phyloP scores from a whole-genome alignment of 176 grass and related monocot genomes.

The Aechmea fasciata region DNA sequence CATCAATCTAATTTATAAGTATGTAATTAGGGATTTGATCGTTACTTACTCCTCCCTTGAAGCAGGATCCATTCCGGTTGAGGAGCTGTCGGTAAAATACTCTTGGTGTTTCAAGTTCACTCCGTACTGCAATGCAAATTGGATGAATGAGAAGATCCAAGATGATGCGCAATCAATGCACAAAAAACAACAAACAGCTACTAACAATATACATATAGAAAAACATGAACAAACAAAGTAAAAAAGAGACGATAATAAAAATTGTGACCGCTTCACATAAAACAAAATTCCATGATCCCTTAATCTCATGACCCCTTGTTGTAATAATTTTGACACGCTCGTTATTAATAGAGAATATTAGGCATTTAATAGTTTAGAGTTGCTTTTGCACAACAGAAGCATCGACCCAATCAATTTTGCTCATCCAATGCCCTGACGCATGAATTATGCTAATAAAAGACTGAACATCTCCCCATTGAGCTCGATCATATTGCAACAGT shows the following conservation, averaged over 20 bases:
- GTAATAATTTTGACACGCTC: neutral
- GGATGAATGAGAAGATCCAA: neutral
- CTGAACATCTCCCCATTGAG: too few relatives aligned
- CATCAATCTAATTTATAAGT: neutral
- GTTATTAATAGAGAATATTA: too few relatives aligned
- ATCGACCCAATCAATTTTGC: too few relatives aligned
- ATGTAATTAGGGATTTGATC: neutral
- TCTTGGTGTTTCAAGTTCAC: slow-evolving; percentile 93
- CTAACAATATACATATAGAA: neutral
- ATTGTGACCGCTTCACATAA: neutral
- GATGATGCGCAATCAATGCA: neutral
- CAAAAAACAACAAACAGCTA: neutral
- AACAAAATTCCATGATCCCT: neutral
- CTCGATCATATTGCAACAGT: too few relatives aligned
- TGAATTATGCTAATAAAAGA: too few relatives aligned
- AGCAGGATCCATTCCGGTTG: slow-evolving; percentile 59
- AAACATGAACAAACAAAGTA: neutral
- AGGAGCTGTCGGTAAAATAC: slow-evolving; percentile 78
- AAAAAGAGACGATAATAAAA: neutral
- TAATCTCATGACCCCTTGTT: neutral
- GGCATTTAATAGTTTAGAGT: too few relatives aligned
- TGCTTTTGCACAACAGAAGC: too few relatives aligned
- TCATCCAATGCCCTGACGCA: too few relatives aligned
- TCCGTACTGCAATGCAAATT: slow-evolving; percentile 46
- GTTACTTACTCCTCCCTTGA: slow-evolving; percentile 55